These are phyloP conservation scores for Ophiocordyceps sinensis DNA, from an alignment of 2,329 filamentous ascomycete species.

Conservation along the genomic window DNA sequence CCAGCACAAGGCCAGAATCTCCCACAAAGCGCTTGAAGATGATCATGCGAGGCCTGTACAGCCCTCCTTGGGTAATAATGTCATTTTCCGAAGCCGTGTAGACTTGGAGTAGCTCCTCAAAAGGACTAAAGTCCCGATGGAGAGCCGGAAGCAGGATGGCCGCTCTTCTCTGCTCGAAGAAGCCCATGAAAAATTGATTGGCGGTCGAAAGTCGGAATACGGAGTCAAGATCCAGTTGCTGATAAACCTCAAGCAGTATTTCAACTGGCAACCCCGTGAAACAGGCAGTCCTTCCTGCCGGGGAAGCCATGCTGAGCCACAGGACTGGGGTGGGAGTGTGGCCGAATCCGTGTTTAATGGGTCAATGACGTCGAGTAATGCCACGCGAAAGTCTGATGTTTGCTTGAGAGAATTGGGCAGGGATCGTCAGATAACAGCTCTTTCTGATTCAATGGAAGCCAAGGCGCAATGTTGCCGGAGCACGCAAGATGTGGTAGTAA, in stretches of 20 bases:
- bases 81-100: constrained; percentile 27
- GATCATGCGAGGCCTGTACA: constrained; percentile 24
- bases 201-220: constrained; percentile 23
- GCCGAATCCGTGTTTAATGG: too few species aligned
- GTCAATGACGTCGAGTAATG: too few species aligned
- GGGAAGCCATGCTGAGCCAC: constrained; percentile 7
- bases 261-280: constrained; percentile 27
- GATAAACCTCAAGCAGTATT: constrained; percentile 32
- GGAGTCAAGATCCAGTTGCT: constrained; percentile 25
- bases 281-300: constrained; percentile 4
- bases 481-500: neutral
- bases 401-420: neutral
- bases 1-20: constrained; percentile 15
- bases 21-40: constrained; percentile 22
- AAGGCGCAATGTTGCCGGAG: neutral
- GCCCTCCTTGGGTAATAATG: constrained; percentile 13
- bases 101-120: constrained; percentile 31
- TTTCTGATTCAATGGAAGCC: neutral
- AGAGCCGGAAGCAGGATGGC: constrained; percentile 28
- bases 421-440: neutral
- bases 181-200: constrained; percentile 21
- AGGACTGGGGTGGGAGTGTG: neutral
- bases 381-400: too few species aligned
- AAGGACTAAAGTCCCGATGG: constrained; percentile 25
- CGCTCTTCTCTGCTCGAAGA: constrained; percentile 26